Base-by-base conservation (phyloP, 805 yeast genomes). In the Starmerella ratchasimensis region DNA sequence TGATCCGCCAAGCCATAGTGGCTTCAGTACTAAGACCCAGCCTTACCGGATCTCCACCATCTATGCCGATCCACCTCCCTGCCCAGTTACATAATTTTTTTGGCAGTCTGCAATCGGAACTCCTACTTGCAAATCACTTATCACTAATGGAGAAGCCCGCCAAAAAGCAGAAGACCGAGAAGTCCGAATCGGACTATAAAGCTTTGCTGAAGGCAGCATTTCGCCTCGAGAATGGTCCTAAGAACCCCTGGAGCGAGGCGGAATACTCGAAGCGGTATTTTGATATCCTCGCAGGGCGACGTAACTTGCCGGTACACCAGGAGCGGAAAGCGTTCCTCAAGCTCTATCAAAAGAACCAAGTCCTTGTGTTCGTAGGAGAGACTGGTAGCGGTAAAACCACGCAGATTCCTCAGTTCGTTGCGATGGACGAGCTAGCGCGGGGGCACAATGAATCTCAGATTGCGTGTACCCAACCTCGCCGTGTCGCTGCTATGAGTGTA, bases 381-480 rank as follows among this genome's bases (percentile, higher is more conserved):
- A 88, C 98, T 4, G 98, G 98, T 64, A 83, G 95, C 22, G 98
- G 98, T 72, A 88, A 88, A 61, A 88, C 97, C 19, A 88, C 98
- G 1, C 98, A 88, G 63, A 86, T 88, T 46, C 97, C 98, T 3
- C 98, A 88, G 61, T 90, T 86, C 61, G 95, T 88, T 17, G 63
- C 77, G 34, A 83, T 72, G 52, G 96, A 90, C 57, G 97, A 86
- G 50, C 71, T 88, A 70, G 94, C 96, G 14, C 94, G 83, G 53
- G 47, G 45, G 16, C 64, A 83, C 48, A 62, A 63, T 36, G 86
- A 88, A 4, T 75, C 75, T 13, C 88, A 77, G 61, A 88, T 88
- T 38, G 97, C 95, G 1, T 86, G 95, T 74, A 86, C 97, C 0
- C 70, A 74, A 60, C 98, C 98, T 14, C 75, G 98, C 65, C 76